Evolutionary conservation across 2,329 filamentous ascomycete species (phyloP), one percentile per base, ranked within the genome.

Genomic region (Ceratocystis alfenasii): DNA sequence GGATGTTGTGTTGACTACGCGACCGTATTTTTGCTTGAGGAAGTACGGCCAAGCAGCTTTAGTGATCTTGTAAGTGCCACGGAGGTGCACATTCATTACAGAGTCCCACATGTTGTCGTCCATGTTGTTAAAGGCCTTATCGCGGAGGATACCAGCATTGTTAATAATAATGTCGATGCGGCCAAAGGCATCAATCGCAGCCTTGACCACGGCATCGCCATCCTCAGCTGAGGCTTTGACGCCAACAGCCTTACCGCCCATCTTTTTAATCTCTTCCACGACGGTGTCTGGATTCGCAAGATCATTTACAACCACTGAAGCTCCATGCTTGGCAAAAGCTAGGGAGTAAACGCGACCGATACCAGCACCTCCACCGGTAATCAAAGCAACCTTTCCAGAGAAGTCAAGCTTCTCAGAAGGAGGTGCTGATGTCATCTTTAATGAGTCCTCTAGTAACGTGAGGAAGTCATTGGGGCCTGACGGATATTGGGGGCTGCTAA

Each of bases 121-220:
- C 93, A 99, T 96, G 81, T 97, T 97, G 76, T 82, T 83, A 76
- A 99, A 99, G 50, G 94, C 92, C 85, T 96, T 97, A 81, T 99
- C 94, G 62, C 94, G 87, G 65, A 99, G 85, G 71, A 99, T 99
- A 73, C 94, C 94, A 64, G 94, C 94, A 74, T 99, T 99, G 85
- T 99, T 99, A 80, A 99, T 83, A 69, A 99, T 77, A 69, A 99
- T 92, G 74, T 99, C 94, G 72, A 99, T 83, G 72, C 94, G 89
- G 72, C 94, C 94, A 75, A 89, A 97, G 50, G 88, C 86, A 74
- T 97, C 93, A 72, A 99, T 95, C 66, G 93, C 93, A 67, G 84
- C 87, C 83, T 96, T 95, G 72, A 99, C 87, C 60, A 97, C 90
- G 48, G 82, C 82, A 65, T 96, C 92, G 60, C 94, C 94, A 68